These are phyloP conservation scores for Encephalitozoon intestinalis DNA, from an alignment of 371 early-diverging fungal species.

Conservation along the genomic window DNA sequence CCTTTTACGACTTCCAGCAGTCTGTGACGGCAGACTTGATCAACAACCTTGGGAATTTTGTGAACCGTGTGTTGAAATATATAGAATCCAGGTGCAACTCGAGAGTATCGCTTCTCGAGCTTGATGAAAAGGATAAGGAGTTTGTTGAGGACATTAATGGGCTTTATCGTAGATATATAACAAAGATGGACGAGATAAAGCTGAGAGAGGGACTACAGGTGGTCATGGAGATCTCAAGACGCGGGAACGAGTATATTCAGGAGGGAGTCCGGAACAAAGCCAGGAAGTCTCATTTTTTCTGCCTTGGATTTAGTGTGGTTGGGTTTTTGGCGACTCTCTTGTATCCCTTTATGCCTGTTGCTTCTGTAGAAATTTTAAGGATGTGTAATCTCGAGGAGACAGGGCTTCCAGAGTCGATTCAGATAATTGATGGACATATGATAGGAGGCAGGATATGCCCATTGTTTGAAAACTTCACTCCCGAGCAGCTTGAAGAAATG, in stretches of 20 bases:
- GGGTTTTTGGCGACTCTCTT: constrained; percentile 75
- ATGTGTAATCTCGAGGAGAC: constrained; percentile 21
- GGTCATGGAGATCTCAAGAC: constrained; percentile 81
- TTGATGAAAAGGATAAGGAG: constrained; percentile 62
- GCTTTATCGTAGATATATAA: constrained; percentile 69
- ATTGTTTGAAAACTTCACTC: constrained; percentile 15
- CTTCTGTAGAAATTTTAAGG: constrained; percentile 47
- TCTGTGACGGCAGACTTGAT: constrained; percentile 87
- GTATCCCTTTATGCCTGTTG: constrained; percentile 84
- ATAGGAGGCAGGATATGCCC: constrained; percentile 12
- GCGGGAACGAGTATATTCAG: constrained; percentile 88
- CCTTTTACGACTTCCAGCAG: constrained; percentile 81
- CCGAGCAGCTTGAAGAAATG: constrained; percentile 5
- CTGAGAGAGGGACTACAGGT: constrained; percentile 71
- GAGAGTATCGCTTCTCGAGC: constrained; percentile 59
- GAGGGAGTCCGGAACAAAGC: constrained; percentile 65
- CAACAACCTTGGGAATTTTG: constrained; percentile 93
- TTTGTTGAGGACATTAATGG: constrained; percentile 73
- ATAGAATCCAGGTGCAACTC: constrained; percentile 68
- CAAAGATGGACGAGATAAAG: constrained; percentile 72
- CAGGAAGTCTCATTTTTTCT: constrained; percentile 75
- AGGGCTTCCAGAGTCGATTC: neutral
- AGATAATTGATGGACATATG: neutral
- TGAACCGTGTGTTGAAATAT: constrained; percentile 90
- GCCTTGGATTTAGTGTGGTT: constrained; percentile 70